phyloP scores from a whole-genome alignment of 164 flowering plant genomes.

The Paratinospora sagittata region DNA sequence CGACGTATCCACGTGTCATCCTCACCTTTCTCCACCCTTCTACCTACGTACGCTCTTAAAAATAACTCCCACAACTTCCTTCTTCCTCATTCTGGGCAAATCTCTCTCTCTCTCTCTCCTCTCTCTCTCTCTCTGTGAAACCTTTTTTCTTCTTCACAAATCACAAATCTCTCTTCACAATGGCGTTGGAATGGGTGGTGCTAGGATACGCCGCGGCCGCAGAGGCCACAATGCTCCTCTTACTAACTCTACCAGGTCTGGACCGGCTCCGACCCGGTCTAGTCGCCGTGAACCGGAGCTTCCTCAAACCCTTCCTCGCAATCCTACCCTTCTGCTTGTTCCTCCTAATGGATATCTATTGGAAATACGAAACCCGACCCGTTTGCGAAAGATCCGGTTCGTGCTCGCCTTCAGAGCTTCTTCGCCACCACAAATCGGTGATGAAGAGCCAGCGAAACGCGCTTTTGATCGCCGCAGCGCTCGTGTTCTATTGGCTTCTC shows the following conservation, averaged over 20 bases:
- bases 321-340: conserved; percentile 37
- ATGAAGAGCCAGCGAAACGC: conserved; percentile 93
- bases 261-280: conserved; percentile 30
- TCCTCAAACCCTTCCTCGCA: conserved; percentile 36
- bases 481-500: conserved; percentile 89
- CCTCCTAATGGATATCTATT: conserved; percentile 36
- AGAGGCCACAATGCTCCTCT: conserved; percentile 38
- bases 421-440: conserved; percentile 84
- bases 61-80: too few relatives aligned
- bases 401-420: conserved; percentile 36
- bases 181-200: conserved; percentile 46
- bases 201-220: conserved; percentile 40
- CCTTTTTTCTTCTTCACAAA: not conserved
- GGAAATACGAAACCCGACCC: conserved; percentile 39
- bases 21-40: too few relatives aligned
- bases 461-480: conserved; percentile 66
- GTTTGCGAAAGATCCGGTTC: conserved; percentile 18
- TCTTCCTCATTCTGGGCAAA: too few relatives aligned
- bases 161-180: conserved; percentile 3
- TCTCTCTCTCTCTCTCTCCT: too few relatives aligned
- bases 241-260: conserved; percentile 35
- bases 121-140: too few relatives aligned
- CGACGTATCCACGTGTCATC: too few relatives aligned
- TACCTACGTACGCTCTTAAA: too few relatives aligned
- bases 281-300: conserved; percentile 24